Conservation (phyloP, 441 rosid genomes). For the Populus hybrid region DNA sequence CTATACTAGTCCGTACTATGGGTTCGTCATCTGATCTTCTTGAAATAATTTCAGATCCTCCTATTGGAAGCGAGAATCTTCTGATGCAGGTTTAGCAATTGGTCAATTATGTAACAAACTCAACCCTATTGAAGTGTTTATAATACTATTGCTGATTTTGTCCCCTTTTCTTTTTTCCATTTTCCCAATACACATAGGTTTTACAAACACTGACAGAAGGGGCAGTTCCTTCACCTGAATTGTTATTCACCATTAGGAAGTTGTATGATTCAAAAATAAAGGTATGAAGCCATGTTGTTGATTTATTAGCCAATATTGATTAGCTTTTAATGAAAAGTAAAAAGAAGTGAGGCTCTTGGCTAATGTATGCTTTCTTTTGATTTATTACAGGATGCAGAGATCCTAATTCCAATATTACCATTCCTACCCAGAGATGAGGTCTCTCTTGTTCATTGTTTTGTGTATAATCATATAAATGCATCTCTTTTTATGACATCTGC, state of each 20-base stretch:
- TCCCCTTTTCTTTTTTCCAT: constrained; percentile 6
- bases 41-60: constrained; percentile 92
- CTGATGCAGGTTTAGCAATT: constrained; percentile 66
- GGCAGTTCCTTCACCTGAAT: constrained; percentile 70
- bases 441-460: constrained; percentile 14
- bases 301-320: neutral
- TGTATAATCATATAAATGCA: neutral
- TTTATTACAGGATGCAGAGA: constrained; percentile 81
- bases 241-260: constrained; percentile 73
- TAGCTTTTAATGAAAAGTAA: neutral
- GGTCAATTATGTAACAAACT: constrained; percentile 20
- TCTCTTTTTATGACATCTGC: neutral
- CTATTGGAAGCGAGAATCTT: constrained; percentile 87
- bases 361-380: constrained; percentile 29
- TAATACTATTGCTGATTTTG: constrained; percentile 18
- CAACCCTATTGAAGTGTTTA: constrained; percentile 17
- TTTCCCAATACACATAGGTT: constrained; percentile 49
- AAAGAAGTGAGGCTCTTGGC: constrained; percentile 24
- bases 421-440: constrained; percentile 93
- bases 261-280: constrained; percentile 86
- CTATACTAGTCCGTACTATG: constrained; percentile 94
- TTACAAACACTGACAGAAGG: constrained; percentile 92
- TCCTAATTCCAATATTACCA: constrained; percentile 83
- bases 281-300: constrained; percentile 44
- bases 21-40: constrained; percentile 91